Evolutionary conservation across 78 protist genomes (phyloP).

Genomic region (Cyanophora paradoxa): DNA sequence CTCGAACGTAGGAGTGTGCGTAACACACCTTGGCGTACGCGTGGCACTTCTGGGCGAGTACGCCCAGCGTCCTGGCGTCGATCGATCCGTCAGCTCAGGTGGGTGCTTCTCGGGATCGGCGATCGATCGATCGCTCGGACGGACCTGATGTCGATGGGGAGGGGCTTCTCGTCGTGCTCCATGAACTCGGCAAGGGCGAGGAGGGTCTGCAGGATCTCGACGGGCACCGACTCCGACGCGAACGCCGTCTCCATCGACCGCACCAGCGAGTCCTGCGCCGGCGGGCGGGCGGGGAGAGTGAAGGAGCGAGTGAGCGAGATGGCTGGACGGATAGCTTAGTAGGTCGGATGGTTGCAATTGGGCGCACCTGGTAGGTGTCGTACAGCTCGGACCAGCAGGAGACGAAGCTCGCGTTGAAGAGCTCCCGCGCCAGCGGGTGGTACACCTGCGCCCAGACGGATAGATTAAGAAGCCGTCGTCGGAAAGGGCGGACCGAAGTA

Average conservation of each 20-base stretch:
- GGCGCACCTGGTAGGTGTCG: constrained; percentile 35
- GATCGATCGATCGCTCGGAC: no score
- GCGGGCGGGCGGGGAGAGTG: no score
- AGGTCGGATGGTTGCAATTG: no score
- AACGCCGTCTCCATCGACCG: constrained; percentile 37
- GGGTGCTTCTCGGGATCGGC: no score
- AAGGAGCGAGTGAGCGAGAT: no score
- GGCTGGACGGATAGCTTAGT: no score
- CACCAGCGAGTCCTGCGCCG: constrained; percentile 25
- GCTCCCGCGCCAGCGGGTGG: constrained; percentile 80
- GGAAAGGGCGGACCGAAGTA: no score
- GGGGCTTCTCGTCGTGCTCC: constrained; percentile 79
- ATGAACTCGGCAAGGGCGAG: constrained; percentile 94
- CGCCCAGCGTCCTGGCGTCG: constrained; percentile 63
- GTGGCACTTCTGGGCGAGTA: constrained; percentile 83
- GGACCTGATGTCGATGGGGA: no score
- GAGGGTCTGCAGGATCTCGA: constrained; percentile 65
- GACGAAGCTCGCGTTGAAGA: constrained; percentile 94
- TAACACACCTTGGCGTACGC: constrained; percentile 96
- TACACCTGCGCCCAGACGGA: constrained; percentile 8
- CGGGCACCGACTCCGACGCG: constrained; percentile 51
- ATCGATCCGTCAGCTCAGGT: constrained; percentile 32
- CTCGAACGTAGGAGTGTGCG: no score
- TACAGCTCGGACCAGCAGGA: constrained; percentile 86
- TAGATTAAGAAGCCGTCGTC: no score